These are phyloP conservation scores for Rhodotorula sp. DNA, from an alignment of 1,284 basidiomycete species.

Conservation along the genomic window DNA sequence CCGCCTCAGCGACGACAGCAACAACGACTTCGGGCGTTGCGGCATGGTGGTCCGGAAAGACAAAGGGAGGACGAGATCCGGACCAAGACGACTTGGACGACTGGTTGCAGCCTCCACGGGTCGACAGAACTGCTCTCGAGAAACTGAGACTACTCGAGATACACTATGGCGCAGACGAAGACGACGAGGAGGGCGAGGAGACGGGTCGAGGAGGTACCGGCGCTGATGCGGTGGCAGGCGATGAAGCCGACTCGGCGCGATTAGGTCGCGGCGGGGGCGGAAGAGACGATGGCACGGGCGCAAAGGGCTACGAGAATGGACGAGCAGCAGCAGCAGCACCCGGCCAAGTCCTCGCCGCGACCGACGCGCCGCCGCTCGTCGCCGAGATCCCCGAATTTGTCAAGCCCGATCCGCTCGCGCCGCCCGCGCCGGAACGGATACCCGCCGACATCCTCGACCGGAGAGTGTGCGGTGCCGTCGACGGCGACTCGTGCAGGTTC, in stretches of 20 bases:
- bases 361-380: slow-evolving; percentile 31
- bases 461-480: slow-evolving; percentile 21
- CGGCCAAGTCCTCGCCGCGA: neutral
- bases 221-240: too few relatives aligned
- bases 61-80: neutral
- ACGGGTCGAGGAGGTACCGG: neutral
- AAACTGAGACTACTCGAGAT: slow-evolving; percentile 42
- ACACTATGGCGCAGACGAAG: slow-evolving; percentile 38
- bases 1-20: neutral
- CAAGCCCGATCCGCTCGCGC: slow-evolving; percentile 13
- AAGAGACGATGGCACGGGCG: neutral
- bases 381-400: slow-evolving; percentile 28
- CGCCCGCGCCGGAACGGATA: slow-evolving; percentile 1
- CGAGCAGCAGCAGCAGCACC: neutral
- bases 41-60: neutral
- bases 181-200: neutral
- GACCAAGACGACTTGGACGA: neutral
- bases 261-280: too few relatives aligned
- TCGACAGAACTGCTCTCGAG: slow-evolving; percentile 36
- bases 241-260: too few relatives aligned
- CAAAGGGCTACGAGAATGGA: neutral
- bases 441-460: slow-evolving; percentile 31
- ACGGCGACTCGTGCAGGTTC: slow-evolving; percentile 35
- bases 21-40: neutral
- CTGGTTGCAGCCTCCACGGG: slow-evolving; percentile 5